These are phyloP conservation scores for Microcyclospora pomicola DNA, from an alignment of 2,329 filamentous ascomycete genomes.

Conservation along the genomic window DNA sequence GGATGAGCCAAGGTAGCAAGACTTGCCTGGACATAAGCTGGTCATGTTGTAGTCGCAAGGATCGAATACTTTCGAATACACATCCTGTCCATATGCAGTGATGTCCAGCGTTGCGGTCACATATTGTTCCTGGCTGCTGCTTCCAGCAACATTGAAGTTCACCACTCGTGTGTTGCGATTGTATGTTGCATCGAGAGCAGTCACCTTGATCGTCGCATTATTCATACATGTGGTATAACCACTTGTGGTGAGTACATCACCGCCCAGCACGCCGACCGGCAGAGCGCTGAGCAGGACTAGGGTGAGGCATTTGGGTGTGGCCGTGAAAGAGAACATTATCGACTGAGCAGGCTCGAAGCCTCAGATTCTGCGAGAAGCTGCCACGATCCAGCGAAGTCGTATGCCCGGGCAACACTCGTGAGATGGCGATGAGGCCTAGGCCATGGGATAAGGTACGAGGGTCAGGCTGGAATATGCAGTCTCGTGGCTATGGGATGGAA, in stretches of 20 bases:
- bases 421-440: no score
- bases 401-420: no score
- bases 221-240: constrained; percentile 63
- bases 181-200: constrained; percentile 65
- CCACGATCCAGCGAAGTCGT: no score
- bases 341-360: constrained; percentile 2
- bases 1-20: neutral
- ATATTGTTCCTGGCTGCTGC: constrained; percentile 59
- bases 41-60: constrained; percentile 60
- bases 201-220: constrained; percentile 50
- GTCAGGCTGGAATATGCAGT: no score
- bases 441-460: no score
- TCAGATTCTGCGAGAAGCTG: neutral
- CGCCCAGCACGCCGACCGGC: constrained; percentile 42
- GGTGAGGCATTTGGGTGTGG: constrained; percentile 12
- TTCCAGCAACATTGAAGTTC: constrained; percentile 69
- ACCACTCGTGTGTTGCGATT: constrained; percentile 60
- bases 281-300: constrained; percentile 21
- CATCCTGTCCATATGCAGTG: constrained; percentile 66
- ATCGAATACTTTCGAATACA: constrained; percentile 71
- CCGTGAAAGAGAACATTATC: constrained; percentile 17
- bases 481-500: no score
- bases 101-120: constrained; percentile 65
- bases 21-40: constrained; percentile 67
- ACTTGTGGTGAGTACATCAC: constrained; percentile 62